phyloP scores from a whole-genome alignment of 164 flowering plant genomes.

The Stephania yunnanensis region DNA sequence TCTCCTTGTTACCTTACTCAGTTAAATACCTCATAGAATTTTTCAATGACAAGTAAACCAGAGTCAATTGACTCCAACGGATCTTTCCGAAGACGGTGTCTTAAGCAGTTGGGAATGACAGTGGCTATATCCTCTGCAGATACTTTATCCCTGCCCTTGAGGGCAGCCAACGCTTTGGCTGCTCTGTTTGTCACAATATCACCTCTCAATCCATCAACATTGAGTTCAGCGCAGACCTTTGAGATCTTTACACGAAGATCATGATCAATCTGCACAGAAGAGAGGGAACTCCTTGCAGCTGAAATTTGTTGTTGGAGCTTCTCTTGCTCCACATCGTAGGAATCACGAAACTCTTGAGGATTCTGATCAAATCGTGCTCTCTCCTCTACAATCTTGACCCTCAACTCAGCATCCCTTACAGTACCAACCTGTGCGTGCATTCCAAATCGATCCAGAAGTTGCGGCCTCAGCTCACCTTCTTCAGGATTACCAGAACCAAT shows the following conservation, averaged over 20 bases:
- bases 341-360: constrained; percentile 71
- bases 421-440: constrained; percentile 99
- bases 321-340: constrained; percentile 75
- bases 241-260: constrained; percentile 89
- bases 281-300: constrained; percentile 60
- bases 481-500: constrained; percentile 98
- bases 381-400: constrained; percentile 96
- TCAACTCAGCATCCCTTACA: constrained; percentile 87
- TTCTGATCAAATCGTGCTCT: constrained; percentile 77
- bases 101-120: constrained; percentile 93
- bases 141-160: constrained; percentile 81
- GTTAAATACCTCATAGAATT: constrained; percentile 84
- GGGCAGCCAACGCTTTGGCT: constrained; percentile 87
- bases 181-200: constrained; percentile 43
- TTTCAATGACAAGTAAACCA: constrained; percentile 87
- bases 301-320: constrained; percentile 79
- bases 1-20: constrained; percentile 13
- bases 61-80: constrained; percentile 97
- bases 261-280: constrained; percentile 72
- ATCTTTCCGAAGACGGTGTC: constrained; percentile 92
- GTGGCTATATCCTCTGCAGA: constrained; percentile 87
- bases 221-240: constrained; percentile 85
- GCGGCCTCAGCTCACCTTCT: constrained; percentile 98
- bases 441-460: constrained; percentile 92
- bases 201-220: constrained; percentile 21